Evolutionary conservation across 208 protist species (phyloP).

Genomic region (Vickermania spadyakhi): DNA sequence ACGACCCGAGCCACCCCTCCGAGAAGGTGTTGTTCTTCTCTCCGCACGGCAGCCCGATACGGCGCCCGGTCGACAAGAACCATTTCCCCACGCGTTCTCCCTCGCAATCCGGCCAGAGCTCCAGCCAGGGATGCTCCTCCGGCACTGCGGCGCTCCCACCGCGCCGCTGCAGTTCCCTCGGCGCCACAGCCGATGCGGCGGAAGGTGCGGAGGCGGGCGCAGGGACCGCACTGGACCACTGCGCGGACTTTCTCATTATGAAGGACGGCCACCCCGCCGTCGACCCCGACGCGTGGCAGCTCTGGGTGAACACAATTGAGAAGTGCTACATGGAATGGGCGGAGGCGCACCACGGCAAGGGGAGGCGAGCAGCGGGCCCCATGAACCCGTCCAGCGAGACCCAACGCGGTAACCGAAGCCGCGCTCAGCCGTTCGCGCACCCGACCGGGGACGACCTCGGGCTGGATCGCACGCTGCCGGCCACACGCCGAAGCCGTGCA

Average conservation of each 20-base stretch:
- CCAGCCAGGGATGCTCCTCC: background rate
- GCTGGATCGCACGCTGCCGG: background rate
- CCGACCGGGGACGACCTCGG: no score
- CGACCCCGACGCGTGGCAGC: constrained; percentile 11
- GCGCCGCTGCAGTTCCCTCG: background rate
- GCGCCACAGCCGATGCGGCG: background rate
- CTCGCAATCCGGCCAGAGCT: background rate
- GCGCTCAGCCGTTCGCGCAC: no score
- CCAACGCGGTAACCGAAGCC: no score
- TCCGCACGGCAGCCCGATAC: background rate
- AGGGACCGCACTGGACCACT: constrained; percentile 19
- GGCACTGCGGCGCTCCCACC: background rate
- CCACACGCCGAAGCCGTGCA: background rate
- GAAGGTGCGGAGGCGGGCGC: background rate
- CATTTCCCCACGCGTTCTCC: background rate
- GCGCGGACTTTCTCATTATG: constrained; percentile 23
- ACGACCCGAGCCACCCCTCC: background rate
- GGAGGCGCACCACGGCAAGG: constrained; percentile 1
- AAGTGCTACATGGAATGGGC: constrained; percentile 11
- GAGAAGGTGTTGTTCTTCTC: background rate
- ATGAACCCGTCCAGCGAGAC: background rate
- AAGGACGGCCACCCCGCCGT: constrained; percentile 19
- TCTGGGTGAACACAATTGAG: constrained; percentile 18
- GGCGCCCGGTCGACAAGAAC: background rate
- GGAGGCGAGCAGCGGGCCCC: background rate